A percentile compares a stretch with the other conserved stretches of the same genome.
Evolutionary conservation across 129 eudicot genomes (phyloP).

Genomic region (Helichrysum umbraculigerum): DNA sequence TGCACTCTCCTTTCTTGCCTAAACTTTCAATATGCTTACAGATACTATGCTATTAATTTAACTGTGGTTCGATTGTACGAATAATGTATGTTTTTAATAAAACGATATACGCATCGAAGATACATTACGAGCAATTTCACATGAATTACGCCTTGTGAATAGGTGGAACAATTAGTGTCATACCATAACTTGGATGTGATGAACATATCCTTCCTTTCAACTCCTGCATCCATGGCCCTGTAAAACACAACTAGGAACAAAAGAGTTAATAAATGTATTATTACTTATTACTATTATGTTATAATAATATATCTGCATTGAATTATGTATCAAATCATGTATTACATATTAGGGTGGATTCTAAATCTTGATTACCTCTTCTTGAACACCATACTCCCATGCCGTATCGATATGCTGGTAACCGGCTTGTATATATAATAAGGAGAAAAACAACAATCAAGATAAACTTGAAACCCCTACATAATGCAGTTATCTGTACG

Average conservation of each 20-base stretch:
- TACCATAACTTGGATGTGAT: constrained; percentile 65
- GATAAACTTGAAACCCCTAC: background rate
- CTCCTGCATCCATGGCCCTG: constrained; percentile 62
- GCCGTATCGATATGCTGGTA: constrained; percentile 69
- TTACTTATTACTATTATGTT: no score
- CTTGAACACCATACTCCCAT: constrained; percentile 62
- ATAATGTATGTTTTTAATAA: no score
- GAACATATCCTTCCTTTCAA: constrained; percentile 46
- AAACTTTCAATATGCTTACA: no score
- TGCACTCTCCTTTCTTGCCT: no score
- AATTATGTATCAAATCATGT: no score
- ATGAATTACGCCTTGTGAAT: background rate
- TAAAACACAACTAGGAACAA: background rate
- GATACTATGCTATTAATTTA: no score
- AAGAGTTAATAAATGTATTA: no score
- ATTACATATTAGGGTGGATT: no score
- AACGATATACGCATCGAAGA: no score
- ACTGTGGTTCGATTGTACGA: no score
- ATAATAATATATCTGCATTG: no score
- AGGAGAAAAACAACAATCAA: background rate
- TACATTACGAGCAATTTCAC: no score
- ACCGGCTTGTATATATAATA: constrained; percentile 50
- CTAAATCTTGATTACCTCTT: constrained; percentile 37
- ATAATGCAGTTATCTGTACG: background rate
- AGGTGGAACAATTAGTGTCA: background rate